Evolutionary conservation across 768 basidiomycete genomes (phyloP).

Genomic region (Fomitopsis pulvina): DNA sequence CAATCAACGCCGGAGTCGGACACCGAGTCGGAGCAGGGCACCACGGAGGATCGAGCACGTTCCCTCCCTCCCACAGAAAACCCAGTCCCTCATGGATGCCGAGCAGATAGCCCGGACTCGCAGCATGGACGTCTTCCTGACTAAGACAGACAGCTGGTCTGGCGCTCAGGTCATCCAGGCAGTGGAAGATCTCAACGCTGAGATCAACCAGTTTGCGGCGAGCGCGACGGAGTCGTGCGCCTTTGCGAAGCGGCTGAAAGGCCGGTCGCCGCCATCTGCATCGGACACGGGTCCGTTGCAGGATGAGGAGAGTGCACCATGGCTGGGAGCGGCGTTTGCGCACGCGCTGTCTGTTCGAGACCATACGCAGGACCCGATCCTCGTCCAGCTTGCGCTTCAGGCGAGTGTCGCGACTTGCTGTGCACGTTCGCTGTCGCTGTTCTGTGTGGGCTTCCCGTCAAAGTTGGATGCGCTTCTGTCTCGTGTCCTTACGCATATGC

Average conservation of each 20-base stretch:
- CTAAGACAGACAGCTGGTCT: constrained; percentile 68
- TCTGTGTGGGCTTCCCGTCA: constrained; percentile 69
- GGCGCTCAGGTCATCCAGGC: constrained; percentile 75
- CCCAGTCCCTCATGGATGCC: constrained; percentile 28
- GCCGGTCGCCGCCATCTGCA: constrained; percentile 4
- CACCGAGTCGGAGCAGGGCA: constrained; percentile 15
- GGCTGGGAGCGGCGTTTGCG: constrained; percentile 58
- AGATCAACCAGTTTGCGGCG: constrained; percentile 76
- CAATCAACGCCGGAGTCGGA: constrained; percentile 10
- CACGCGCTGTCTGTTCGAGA: constrained; percentile 56
- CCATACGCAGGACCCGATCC: constrained; percentile 67
- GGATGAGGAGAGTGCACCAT: constrained; percentile 45
- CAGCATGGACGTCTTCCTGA: constrained; percentile 61
- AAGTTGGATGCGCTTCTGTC: constrained; percentile 58
- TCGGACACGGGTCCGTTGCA: constrained; percentile 5
- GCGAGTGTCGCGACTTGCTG: constrained; percentile 63
- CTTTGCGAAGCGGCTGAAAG: constrained; percentile 25
- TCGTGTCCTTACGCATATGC: constrained; percentile 20
- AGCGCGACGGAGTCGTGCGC: constrained; percentile 58
- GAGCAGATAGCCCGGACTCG: constrained; percentile 52
- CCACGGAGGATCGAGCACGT: constrained; percentile 17
- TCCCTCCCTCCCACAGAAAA: constrained; percentile 15
- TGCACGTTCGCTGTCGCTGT: constrained; percentile 58
- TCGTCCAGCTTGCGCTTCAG: constrained; percentile 73
- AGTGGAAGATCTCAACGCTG: constrained; percentile 73